Base-by-base conservation (phyloP, 1,284 basidiomycete genomes). In the Ganoderma multipileum region DNA sequence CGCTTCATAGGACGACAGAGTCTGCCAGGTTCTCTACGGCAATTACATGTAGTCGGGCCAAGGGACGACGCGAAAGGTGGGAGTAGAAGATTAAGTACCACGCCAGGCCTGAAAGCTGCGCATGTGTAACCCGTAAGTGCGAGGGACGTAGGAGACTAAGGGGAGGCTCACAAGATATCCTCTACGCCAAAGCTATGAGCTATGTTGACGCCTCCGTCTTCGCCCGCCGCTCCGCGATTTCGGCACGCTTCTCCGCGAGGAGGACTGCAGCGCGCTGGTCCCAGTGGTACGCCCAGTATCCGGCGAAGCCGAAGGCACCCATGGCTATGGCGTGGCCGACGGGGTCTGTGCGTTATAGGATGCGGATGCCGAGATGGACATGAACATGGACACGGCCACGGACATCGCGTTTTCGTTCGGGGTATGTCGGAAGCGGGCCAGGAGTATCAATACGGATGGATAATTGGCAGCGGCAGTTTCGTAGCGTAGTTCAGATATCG, bases 231-330 rank as follows among this genome's bases (percentile, higher is more conserved):
- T 86, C 86, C 41, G 81, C 76, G 64, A 93, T 86, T 75, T 90
- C 82, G 41, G 81, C 84, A 57, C 87, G 85, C 80, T 90, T 92
- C 79, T 87, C 82, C 36, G 85, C 85, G 52, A 93, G 78, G 41
- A 93, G 80, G 61, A 85, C 87, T 3, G 80, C 83, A 1, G 90
- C 87, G 20, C 87, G 83, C 63, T 83, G 72, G 74, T 93, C 91
- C 86, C 90, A 91, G 62, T 81, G 80, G 76, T 91, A 86, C 33
- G 86, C 89, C 86, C 87, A 91, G 79, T 93, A 93, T 66, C 91
- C 91, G 26, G 78, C 83, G 76, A 83, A 87, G 14, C 91, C 91
- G 77, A 93, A 93, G 6, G 81, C 84, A 65, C 79, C 86, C 86
- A 91, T 91, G n/a, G 90, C 83, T 71, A 91, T 79, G 59, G 84